Evolutionary conservation across 805 yeast species (phyloP).

Genomic region (Saccharomycopsis sp.): DNA sequence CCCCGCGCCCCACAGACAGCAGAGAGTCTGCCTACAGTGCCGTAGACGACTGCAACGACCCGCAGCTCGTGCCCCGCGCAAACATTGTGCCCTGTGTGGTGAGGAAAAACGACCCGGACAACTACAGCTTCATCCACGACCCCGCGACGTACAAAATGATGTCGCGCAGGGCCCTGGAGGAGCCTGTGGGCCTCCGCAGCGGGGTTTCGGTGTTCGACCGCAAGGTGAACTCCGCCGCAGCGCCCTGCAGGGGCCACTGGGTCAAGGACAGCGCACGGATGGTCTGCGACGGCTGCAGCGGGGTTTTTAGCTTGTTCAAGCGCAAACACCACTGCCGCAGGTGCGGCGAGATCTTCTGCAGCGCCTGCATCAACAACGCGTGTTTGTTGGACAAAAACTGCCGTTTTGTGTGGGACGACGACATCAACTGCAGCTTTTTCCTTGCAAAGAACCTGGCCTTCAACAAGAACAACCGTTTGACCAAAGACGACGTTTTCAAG

Average conservation of each 20-base stretch:
- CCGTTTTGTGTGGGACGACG: not conserved
- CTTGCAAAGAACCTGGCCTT: not conserved
- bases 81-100: not conserved
- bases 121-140: not conserved
- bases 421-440: not conserved
- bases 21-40: not conserved
- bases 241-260: not conserved
- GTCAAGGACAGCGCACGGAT: not conserved
- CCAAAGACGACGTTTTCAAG: conserved; percentile 1
- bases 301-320: not conserved
- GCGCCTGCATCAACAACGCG: not conserved
- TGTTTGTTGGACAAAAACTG: not conserved
- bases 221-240: not conserved
- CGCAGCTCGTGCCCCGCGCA: not conserved
- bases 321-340: not conserved
- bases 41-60: not conserved
- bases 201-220: not conserved
- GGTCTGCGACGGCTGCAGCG: not conserved
- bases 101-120: not conserved
- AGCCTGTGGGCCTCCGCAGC: too few species aligned
- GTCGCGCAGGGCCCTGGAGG: not conserved
- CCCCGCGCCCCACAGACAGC: not conserved
- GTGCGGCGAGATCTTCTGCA: not conserved
- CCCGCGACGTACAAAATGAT: not conserved
- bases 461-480: not conserved